Base-by-base conservation (phyloP, 2,329 filamentous ascomycete species). In the Dichotomopilus funicola region DNA sequence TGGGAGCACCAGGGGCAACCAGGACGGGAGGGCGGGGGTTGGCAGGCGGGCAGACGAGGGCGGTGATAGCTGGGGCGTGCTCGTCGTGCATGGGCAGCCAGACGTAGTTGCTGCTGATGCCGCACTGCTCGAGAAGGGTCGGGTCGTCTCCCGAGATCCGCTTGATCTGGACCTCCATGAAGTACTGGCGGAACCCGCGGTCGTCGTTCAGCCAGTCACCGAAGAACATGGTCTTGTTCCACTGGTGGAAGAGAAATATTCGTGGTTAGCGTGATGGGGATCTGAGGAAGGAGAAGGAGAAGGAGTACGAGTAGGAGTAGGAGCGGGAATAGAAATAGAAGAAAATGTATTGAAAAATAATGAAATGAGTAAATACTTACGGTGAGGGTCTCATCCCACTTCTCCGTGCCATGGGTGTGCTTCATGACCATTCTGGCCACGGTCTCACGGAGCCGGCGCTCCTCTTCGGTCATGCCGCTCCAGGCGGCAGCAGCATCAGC, bases 151-250 rank as follows among this genome's bases (percentile, higher is more conserved):
- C 61, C 8, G 60, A 57, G 50, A 64, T 58, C 19, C 61, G 55
- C 58, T 64, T 64, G 54, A 64, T 38, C 33, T 64, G 61, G 33
- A 63, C 57, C 55, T 64, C 62, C 31, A 61, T 11, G 41, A 55
- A 63, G 44, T 35, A 51, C 38, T 58, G 49, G 50, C 47, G 54
- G 44, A 59, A 41, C 31, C 55, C 53, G 35, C 51, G 53, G 8
- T 54, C 40, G 48, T 54, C 38, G 11, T 38, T 50, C 40, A 63
- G 37, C 60, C 60, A 61, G 53, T 63, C 61, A 33, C 61, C 62
- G 40, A 45, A 58, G 44, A 61, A 56, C 53, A 60, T 38, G n/a
- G 54, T 6, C 44, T 59, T 61, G 53, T 56, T 57, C 60, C 60
- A 63, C 60, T 62, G 51, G 33, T 19, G 10, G 19, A 27, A 27